These are phyloP conservation scores for Xylaria acuta DNA, from an alignment of 495 filamentous ascomycete genomes.

Conservation along the genomic window DNA sequence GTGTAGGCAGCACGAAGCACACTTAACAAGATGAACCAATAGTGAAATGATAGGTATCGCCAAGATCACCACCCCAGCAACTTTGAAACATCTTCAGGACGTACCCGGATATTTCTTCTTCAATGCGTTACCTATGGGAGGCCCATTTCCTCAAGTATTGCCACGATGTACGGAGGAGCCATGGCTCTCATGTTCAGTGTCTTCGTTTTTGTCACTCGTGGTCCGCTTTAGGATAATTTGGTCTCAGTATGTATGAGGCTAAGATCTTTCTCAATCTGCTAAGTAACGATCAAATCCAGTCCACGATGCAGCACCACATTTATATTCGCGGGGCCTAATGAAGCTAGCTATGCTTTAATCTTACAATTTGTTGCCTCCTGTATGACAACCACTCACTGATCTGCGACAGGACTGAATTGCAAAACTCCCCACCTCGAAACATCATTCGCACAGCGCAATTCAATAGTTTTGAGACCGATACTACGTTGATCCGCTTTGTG, in stretches of 20 bases:
- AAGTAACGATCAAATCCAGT: neutral
- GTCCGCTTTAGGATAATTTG: neutral
- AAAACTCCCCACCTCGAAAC: constrained; percentile 5
- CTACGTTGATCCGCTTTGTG: constrained; percentile 21
- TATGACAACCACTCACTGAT: neutral
- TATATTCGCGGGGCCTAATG: neutral
- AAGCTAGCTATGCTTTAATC: constrained; percentile 1
- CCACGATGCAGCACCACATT: neutral
- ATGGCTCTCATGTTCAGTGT: neutral
- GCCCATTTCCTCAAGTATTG: neutral
- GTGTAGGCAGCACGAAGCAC: neutral
- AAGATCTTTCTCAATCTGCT: neutral
- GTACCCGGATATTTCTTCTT: neutral
- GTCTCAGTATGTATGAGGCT: neutral
- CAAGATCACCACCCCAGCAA: constrained; percentile 19
- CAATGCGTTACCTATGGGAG: constrained; percentile 1
- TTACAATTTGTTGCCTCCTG: neutral
- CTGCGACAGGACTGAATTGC: constrained; percentile 14
- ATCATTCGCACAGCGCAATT: constrained; percentile 14
- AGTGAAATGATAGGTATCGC: neutral
- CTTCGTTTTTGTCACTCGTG: neutral
- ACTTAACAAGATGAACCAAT: neutral
- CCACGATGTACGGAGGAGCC: neutral
- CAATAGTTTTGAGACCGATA: constrained; percentile 7
- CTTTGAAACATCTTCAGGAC: constrained; percentile 21